Conservation (phyloP, 306 rosid genomes). For the Cyamopsis tetragonoloba region DNA sequence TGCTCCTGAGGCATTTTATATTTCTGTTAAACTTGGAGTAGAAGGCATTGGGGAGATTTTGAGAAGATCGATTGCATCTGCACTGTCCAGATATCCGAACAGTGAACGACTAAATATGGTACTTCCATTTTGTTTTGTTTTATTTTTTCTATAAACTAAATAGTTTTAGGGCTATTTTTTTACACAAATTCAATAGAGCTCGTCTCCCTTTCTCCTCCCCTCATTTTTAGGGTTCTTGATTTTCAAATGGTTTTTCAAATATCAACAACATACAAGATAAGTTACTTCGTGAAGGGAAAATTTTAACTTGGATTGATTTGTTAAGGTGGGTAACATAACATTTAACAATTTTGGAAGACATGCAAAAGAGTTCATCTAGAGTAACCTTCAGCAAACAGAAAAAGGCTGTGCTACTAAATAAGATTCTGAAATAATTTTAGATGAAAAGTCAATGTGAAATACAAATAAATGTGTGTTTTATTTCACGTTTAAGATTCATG, state of each 20-base stretch:
- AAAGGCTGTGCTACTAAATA: slow-evolving; percentile 10
- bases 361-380: neutral
- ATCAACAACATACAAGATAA: neutral
- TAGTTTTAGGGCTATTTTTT: slow-evolving; percentile 8
- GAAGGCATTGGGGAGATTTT: slow-evolving; percentile 93
- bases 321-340: neutral
- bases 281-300: neutral
- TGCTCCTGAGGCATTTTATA: slow-evolving; percentile 91
- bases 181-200: neutral
- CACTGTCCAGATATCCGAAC: slow-evolving; percentile 71
- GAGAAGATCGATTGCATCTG: slow-evolving; percentile 77
- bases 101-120: slow-evolving; percentile 81
- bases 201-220: neutral
- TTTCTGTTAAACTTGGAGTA: slow-evolving; percentile 91
- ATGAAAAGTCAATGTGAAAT: neutral
- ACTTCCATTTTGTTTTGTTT: slow-evolving; percentile 29
- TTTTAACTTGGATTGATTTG: slow-evolving; percentile 10
- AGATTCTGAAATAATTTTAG: neutral
- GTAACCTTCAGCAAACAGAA: neutral
- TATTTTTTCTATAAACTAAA: slow-evolving; percentile 4
- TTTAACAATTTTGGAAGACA: slow-evolving; percentile 10
- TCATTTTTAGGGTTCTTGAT: neutral
- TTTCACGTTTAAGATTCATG: no score
- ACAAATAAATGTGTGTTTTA: no score
- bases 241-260: slow-evolving; percentile 8